These are phyloP conservation scores for Penicillium polonicum DNA, from an alignment of 2,329 filamentous ascomycete species.

Conservation along the genomic window DNA sequence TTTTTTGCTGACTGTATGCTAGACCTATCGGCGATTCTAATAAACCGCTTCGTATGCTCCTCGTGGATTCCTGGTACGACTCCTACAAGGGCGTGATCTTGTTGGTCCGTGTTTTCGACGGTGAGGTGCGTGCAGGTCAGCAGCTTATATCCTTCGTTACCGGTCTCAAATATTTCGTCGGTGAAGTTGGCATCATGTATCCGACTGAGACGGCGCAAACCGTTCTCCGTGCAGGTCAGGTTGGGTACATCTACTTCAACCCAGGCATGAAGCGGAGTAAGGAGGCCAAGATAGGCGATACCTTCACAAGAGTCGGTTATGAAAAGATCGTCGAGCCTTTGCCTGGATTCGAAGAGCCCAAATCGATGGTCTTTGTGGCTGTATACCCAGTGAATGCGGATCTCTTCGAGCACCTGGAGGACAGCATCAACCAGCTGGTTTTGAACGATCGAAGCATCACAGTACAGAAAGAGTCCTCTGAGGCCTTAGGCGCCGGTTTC, in stretches of 20 bases:
- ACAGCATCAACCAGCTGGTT: conserved; percentile 89
- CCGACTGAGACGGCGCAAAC: conserved; percentile 80
- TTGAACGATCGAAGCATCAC: conserved; percentile 95
- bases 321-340: conserved; percentile 76
- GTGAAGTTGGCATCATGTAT: conserved; percentile 96
- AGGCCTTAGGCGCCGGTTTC: conserved; percentile 91
- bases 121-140: conserved; percentile 77
- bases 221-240: conserved; percentile 81
- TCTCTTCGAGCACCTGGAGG: conserved; percentile 81
- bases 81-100: conserved; percentile 92
- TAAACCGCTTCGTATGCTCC: conserved; percentile 75
- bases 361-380: conserved; percentile 98
- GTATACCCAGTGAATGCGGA: conserved; percentile 91
- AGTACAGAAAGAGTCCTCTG: conserved; percentile 88
- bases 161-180: conserved; percentile 83
- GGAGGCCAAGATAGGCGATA: conserved; percentile 94
- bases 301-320: conserved; percentile 77
- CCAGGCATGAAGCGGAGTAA: conserved; percentile 97
- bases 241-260: conserved; percentile 96
- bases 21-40: conserved; percentile 68
- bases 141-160: conserved; percentile 86
- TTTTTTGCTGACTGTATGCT: conserved; percentile 20
- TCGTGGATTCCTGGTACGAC: conserved; percentile 98
- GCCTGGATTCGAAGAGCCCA: conserved; percentile 93
- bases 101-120: conserved; percentile 88